A percentile compares a stretch with the other conserved stretches of the same genome.
Evolutionary conservation across 78 protist genomes (phyloP).

Genomic region (Dictyostelium capitatum): DNA sequence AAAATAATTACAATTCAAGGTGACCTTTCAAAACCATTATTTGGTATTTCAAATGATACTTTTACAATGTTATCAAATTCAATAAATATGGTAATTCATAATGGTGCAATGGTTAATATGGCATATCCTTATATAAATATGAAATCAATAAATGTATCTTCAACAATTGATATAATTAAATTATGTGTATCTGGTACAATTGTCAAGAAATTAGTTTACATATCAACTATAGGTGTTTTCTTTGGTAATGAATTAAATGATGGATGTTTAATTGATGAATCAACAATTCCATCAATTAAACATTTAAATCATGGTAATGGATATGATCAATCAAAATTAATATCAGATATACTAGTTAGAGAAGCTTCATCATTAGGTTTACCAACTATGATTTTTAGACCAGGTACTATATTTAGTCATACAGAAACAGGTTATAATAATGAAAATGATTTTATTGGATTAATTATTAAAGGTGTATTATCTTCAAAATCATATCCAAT

Average conservation of each 20-base stretch:
- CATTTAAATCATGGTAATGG: neutral
- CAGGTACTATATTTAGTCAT: constrained; percentile 49
- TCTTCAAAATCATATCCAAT: constrained; percentile 16
- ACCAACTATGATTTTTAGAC: constrained; percentile 45
- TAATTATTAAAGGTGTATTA: constrained; percentile 12
- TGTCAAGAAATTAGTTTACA: neutral
- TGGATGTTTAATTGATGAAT: constrained; percentile 13
- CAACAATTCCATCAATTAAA: neutral
- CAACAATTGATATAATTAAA: constrained; percentile 35
- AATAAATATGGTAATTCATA: constrained; percentile 82
- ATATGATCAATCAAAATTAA: constrained; percentile 47
- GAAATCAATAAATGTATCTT: constrained; percentile 31
- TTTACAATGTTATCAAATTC: neutral
- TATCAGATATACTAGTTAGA: constrained; percentile 35
- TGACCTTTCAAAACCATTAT: constrained; percentile 37
- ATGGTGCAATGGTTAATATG: constrained; percentile 87
- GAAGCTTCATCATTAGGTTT: constrained; percentile 36
- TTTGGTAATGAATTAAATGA: neutral
- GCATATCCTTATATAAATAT: constrained; percentile 42
- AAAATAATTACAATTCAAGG: constrained; percentile 41
- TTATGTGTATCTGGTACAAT: neutral
- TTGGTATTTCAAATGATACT: constrained; percentile 46
- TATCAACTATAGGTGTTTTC: constrained; percentile 54
- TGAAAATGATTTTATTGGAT: constrained; percentile 41
- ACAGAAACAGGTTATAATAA: constrained; percentile 48